Evolutionary conservation across 2,329 filamentous ascomycete species (phyloP), one percentile per base, ranked within the genome.

Genomic region (Alternaria gansuensis): DNA sequence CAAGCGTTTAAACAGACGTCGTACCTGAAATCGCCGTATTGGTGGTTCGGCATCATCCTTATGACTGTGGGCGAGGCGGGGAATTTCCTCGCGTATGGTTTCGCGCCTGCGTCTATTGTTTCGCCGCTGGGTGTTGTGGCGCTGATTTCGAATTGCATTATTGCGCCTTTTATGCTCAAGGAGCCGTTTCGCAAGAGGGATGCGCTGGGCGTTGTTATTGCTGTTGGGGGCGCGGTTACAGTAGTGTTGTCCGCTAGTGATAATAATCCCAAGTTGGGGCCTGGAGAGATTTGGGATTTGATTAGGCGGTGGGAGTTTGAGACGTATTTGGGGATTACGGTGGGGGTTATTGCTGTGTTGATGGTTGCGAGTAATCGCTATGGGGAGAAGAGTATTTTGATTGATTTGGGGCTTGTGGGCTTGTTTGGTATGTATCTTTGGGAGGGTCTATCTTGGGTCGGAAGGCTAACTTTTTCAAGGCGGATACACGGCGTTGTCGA

Each of bases 101-200:
- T 99, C 76, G 95, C 95, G 29, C 95, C 95, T 3, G 95, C 95
- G 7, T 98, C 95, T 13, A 97, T 99, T 70, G 95, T 99, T 40
- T 97, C 93, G 33, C 95, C 95, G 0, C 83, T 99, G 5, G 95
- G 95, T 9, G 95, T 99, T n/a, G 95, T 99, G 11, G 95, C 95
- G 2, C 82, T 99, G 62, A 89, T 99, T 44, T 97, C 93, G 43
- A 99, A 99, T 79, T 99, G 95, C 78, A 87, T 99, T 60, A 97
- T 99, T 74, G 95, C 95, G 2, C 95, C 95, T 0, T 88, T 95
- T 62, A 88, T 99, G 83, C 89, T 99, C 66, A 93, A 97, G 73
- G 95, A 99, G 79, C 84, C 83, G 50, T 97, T 99, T 72, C 89
- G 95, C 33, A 84, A 84, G 67, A 87, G 92, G 50, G 95, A 99